Base-by-base conservation (phyloP, 192 early-diverging fungal species). In the Coemansia aciculifera region DNA sequence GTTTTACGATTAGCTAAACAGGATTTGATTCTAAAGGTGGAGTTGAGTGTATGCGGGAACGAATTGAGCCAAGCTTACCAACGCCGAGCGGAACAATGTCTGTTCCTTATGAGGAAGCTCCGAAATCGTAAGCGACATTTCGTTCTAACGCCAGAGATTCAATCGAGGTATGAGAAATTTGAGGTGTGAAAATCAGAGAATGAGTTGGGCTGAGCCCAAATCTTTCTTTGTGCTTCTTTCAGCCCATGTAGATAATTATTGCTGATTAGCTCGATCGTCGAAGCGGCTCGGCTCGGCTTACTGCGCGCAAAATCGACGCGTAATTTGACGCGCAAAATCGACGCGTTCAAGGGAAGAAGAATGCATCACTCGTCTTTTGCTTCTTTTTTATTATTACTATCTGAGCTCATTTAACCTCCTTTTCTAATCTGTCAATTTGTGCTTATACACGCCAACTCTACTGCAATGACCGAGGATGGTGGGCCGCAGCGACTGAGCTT, bases 71-170 rank as follows among this genome's bases (percentile, higher is more conserved):
- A 31, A 51, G 19, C 81, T 46, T 83, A 83, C 81, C 75, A 83
- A 51, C 13, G 77, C 77, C n/a, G 72, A 49, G 52, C 77, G 75
- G 70, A 83, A 83, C 72, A 78, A 32, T 42, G 69, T 65, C 31
- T 83, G 81, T 51, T 83, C 81, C 70, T 83, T 83, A 63, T 83
- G 81, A 48, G 81, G 77, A 21, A 83, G 73, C 38, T 77, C 73
- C 6, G 79, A 66, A 68, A 82, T 61, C 3, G 71, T 73, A 39
- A 77, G 42, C 27, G 79, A 75, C 79, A 82, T 82, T 74, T 62
- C 24, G 5, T 57, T 29, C 54, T 7, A 57, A 17, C 23, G 11
- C 7, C 12, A 27, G 51, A 54, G 51, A 13, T 29, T 29, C 12
- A 54, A 54, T 54, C 51, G 51, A 54, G 24, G 8, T 48, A 7